A percentile compares a stretch with the other conserved stretches of the same genome.
Conservation (phyloP, 805 yeast species). For the Grigorovia yakushimaensis region DNA sequence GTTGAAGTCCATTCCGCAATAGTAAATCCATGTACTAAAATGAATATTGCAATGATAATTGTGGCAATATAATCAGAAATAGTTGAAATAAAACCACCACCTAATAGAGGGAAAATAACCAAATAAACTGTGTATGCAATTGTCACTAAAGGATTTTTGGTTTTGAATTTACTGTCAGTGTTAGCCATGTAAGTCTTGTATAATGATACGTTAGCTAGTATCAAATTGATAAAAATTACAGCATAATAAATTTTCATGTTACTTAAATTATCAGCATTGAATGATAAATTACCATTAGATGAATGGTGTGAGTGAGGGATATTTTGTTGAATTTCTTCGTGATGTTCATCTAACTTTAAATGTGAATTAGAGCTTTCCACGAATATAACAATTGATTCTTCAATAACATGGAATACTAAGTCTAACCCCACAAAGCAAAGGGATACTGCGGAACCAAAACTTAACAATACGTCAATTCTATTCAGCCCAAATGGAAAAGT, state of each 20-base stretch:
- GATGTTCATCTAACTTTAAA: conserved; percentile 6
- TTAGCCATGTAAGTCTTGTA: conserved; percentile 22
- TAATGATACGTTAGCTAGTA: conserved; percentile 17
- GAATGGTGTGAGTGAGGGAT: conserved; percentile 29
- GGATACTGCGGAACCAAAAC: conserved; percentile 78
- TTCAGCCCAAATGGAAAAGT: conserved; percentile 89
- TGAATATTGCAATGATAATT: conserved; percentile 19
- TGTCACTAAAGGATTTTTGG: conserved; percentile 27
- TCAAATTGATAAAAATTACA: conserved; percentile 11
- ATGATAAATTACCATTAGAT: conserved; percentile 1
- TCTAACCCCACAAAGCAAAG: conserved; percentile 88
- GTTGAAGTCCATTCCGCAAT: conserved; percentile 30
- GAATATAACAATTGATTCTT: conserved; percentile 46
- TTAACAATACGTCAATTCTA: conserved; percentile 78
- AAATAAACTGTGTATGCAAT: conserved; percentile 23
- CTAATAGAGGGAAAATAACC: conserved; percentile 19
- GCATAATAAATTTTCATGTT: conserved; percentile 22
- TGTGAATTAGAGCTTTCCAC: conserved; percentile 19
- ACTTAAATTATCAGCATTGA: conserved; percentile 1
- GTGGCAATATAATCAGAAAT: conserved; percentile 25
- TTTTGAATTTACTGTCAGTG: conserved; percentile 22
- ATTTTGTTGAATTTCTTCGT: conserved; percentile 25
- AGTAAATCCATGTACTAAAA: conserved; percentile 24
- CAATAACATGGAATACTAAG: conserved; percentile 75
- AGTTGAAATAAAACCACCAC: conserved; percentile 10